A percentile compares a stretch with the other conserved stretches of the same genome.
Conservation (phyloP, 2,329 filamentous ascomycete genomes). For the Aspergillus thermomutatus region DNA sequence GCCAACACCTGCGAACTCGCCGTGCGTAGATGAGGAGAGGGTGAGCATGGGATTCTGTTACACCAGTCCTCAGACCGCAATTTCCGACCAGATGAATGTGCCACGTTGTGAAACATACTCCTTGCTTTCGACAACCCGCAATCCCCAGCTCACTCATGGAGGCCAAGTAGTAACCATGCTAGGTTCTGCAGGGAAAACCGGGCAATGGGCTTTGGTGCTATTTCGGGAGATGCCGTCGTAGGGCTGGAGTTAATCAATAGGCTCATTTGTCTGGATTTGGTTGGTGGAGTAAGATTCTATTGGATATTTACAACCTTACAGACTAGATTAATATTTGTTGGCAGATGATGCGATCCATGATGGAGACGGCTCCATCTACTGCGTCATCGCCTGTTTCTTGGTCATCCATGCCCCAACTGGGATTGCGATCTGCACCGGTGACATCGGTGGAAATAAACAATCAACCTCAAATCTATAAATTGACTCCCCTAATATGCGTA, state of each 20-base stretch:
- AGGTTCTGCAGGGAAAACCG: neutral
- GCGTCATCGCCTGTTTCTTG: neutral
- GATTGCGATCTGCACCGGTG: neutral
- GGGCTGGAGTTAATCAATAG: too few species aligned
- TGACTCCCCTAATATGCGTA: neutral
- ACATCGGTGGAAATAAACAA: neutral
- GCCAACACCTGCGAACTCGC: too few species aligned
- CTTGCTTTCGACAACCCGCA: neutral
- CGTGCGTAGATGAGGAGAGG: neutral
- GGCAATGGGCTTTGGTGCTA: neutral
- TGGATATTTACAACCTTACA: too few species aligned
- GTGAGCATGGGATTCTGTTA: neutral
- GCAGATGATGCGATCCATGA: neutral
- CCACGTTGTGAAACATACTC: neutral
- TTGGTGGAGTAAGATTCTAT: too few species aligned
- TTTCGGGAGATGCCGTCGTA: neutral
- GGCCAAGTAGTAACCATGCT: neutral
- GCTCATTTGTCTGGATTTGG: too few species aligned
- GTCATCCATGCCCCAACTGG: neutral
- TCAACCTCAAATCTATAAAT: neutral
- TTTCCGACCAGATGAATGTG: neutral
- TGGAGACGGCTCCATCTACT: neutral
- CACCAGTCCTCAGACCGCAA: neutral
- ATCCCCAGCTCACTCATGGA: neutral
- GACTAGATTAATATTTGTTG: neutral